phyloP scores from a whole-genome alignment of 176 grass and related monocot species.

The Carex parvula region DNA sequence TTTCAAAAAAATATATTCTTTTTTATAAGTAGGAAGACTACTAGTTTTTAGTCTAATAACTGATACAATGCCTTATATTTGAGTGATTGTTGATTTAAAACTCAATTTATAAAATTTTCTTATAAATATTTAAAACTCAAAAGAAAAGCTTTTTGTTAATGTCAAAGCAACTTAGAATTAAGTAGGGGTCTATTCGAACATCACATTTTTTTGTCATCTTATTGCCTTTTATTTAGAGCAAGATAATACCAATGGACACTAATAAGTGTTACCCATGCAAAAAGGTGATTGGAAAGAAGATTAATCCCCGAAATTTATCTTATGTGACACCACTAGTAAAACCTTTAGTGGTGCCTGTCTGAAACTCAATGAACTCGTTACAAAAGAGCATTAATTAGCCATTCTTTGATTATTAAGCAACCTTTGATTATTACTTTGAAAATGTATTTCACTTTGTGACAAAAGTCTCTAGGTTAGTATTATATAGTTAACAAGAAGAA shows the following conservation, averaged over 20 bases:
- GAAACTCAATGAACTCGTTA: background rate
- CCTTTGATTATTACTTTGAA: background rate
- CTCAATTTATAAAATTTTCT: too few species aligned
- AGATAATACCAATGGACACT: background rate
- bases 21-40: too few species aligned
- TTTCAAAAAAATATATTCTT: too few species aligned
- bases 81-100: too few species aligned
- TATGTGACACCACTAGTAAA: background rate
- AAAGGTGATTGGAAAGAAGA: slow-evolving; percentile 1
- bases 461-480: background rate
- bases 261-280: background rate
- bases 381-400: background rate
- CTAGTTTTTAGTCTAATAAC: too few species aligned
- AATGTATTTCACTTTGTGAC: background rate
- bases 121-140: too few species aligned
- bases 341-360: background rate
- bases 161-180: background rate
- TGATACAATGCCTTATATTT: too few species aligned
- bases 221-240: background rate
- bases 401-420: background rate
- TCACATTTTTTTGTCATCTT: background rate
- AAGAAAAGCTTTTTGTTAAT: background rate
- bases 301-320: background rate
- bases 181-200: background rate
- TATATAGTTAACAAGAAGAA: background rate